Evolutionary conservation across 2,329 filamentous ascomycete genomes (phyloP).

Genomic region (Fusarium ramigenum): DNA sequence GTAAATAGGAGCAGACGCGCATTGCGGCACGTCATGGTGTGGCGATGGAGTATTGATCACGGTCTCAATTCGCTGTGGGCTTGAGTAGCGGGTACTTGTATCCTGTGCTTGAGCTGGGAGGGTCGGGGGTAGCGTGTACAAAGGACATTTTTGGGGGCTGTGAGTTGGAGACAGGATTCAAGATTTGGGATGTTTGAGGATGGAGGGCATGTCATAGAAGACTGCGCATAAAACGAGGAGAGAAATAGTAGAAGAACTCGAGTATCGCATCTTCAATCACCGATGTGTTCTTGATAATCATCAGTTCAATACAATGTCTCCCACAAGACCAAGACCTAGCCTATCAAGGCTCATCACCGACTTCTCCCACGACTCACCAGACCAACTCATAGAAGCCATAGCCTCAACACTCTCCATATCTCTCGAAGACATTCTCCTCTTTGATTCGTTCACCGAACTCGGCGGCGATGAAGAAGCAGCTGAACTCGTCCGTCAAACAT

Average conservation of each 20-base stretch:
- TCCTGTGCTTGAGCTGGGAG: rapidly evolving
- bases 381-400: slow-evolving; percentile 48
- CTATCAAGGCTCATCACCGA: slow-evolving; percentile 40
- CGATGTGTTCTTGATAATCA: no score
- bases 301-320: slow-evolving; percentile 9
- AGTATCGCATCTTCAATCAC: neutral
- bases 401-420: slow-evolving; percentile 51
- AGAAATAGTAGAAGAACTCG: neutral
- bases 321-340: slow-evolving; percentile 15
- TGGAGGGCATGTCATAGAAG: slow-evolving; percentile 7
- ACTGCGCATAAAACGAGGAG: neutral
- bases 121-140: slow-evolving; percentile 12
- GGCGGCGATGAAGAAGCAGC: slow-evolving; percentile 53
- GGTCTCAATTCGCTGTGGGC: neutral
- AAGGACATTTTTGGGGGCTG: neutral
- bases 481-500: slow-evolving; percentile 24
- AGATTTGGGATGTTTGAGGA: neutral
- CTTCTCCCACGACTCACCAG: slow-evolving; percentile 32
- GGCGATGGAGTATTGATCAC: neutral
- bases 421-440: slow-evolving; percentile 45
- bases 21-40: slow-evolving; percentile 15
- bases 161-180: slow-evolving; percentile 13
- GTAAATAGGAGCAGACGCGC: neutral
- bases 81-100: neutral
- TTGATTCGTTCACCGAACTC: slow-evolving; percentile 57